These are phyloP conservation scores for Ophiosphaerella herpotricha DNA, from an alignment of 2,329 filamentous ascomycete genomes.

Conservation along the genomic window DNA sequence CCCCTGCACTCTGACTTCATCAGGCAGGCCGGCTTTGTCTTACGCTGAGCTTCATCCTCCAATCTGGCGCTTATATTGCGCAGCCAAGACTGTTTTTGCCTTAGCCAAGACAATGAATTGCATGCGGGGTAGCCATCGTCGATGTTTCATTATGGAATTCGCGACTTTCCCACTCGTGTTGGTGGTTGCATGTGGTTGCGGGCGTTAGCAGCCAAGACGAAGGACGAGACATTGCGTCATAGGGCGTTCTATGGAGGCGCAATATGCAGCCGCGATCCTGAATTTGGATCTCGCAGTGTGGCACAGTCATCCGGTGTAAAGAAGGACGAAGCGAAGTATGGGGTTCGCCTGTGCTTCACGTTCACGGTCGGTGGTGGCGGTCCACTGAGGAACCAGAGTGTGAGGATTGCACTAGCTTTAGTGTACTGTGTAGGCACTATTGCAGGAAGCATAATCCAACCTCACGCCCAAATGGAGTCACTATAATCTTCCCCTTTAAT, in stretches of 20 bases:
- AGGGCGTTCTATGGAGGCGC: constrained; percentile 8
- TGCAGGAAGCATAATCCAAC: too few relatives aligned
- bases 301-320: too few relatives aligned
- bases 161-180: constrained; percentile 11
- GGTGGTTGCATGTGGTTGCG: background rate
- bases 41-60: constrained; percentile 14
- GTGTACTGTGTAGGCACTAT: too few relatives aligned
- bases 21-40: constrained; percentile 14
- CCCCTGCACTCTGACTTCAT: constrained; percentile 19
- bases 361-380: too few relatives aligned
- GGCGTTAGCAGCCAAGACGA: constrained; percentile 15
- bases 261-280: background rate
- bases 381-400: too few relatives aligned
- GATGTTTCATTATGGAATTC: constrained; percentile 7
- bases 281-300: background rate
- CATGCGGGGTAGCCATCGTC: constrained; percentile 18
- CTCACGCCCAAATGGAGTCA: too few relatives aligned
- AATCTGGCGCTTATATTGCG: constrained; percentile 17
- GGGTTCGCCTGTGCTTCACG: too few relatives aligned
- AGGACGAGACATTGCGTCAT: constrained; percentile 30
- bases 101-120: constrained; percentile 12
- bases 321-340: too few relatives aligned
- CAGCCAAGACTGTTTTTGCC: constrained; percentile 18
- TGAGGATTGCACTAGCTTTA: too few relatives aligned
- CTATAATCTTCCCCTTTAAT: too few relatives aligned